Percentiles rank a stretch among this genome's conserved stretches.
These are phyloP conservation scores for Populus hybrid DNA, from an alignment of 441 rosid species.

Conservation along the genomic window DNA sequence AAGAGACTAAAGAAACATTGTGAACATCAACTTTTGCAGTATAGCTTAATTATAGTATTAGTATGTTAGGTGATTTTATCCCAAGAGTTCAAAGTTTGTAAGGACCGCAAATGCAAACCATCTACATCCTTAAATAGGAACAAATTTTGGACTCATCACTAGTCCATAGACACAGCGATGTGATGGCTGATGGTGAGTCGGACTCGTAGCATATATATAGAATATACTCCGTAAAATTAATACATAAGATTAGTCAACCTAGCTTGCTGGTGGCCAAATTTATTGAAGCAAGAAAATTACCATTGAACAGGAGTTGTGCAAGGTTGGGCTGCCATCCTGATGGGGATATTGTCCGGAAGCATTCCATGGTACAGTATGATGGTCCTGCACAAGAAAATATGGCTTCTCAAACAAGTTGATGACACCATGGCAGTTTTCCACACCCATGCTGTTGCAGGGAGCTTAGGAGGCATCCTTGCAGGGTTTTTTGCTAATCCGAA, in stretches of 20 bases:
- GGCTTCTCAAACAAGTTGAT: slow-evolving; percentile 53
- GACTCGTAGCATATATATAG: too few species aligned
- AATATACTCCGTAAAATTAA: too few species aligned
- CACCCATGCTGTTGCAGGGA: slow-evolving; percentile 64
- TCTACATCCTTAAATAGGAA: too few species aligned
- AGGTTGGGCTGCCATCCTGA: slow-evolving; percentile 68
- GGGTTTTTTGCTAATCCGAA: slow-evolving; percentile 56
- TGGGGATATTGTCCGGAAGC: slow-evolving; percentile 60
- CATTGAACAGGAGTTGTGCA: slow-evolving; percentile 50
- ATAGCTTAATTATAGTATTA: too few species aligned
- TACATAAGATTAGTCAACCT: too few species aligned
- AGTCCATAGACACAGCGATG: too few species aligned
- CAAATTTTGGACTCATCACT: too few species aligned
- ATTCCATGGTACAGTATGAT: slow-evolving; percentile 74
- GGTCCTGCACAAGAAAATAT: slow-evolving; percentile 55
- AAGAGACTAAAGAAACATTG: not conserved
- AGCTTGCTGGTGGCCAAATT: not conserved
- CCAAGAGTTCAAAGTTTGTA: too few species aligned
- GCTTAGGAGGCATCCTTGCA: slow-evolving; percentile 51
- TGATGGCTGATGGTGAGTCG: too few species aligned
- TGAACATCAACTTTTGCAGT: too few species aligned
- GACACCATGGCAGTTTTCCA: slow-evolving; percentile 73
- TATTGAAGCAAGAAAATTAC: not conserved
- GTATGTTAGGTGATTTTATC: too few species aligned
- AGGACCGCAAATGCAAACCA: too few species aligned